A percentile compares a stretch with the other conserved stretches of the same genome.
Conservation (phyloP, 352 stramenopile genomes). For the Blastocystis sp. region DNA sequence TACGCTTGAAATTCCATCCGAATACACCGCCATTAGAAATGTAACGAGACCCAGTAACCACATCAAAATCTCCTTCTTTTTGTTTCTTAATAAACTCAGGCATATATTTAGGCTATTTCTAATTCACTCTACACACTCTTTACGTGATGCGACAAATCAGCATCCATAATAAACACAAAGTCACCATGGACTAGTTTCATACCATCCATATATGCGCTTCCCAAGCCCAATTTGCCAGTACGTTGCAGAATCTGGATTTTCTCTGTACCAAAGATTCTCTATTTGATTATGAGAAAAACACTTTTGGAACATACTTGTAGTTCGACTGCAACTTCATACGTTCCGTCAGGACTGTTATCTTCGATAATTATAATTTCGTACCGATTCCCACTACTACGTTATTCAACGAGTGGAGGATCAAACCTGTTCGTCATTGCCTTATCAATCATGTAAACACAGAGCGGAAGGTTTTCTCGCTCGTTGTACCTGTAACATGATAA, state of each 20-base stretch:
- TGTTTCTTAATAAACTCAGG: slow-evolving; percentile 70
- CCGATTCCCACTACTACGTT: slow-evolving; percentile 70
- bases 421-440: slow-evolving; percentile 83
- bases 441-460: slow-evolving; percentile 92
- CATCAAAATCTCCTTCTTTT: slow-evolving; percentile 71
- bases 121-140: neutral
- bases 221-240: slow-evolving; percentile 87
- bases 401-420: slow-evolving; percentile 42
- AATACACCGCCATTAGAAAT: slow-evolving; percentile 81
- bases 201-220: slow-evolving; percentile 89
- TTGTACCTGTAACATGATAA: slow-evolving; percentile 82
- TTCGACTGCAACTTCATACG: slow-evolving; percentile 83
- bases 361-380: slow-evolving; percentile 97
- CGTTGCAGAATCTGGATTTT: slow-evolving; percentile 85
- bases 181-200: slow-evolving; percentile 79
- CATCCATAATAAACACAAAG: slow-evolving; percentile 95
- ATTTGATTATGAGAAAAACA: slow-evolving; percentile 35
- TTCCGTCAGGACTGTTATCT: slow-evolving; percentile 91
- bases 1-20: slow-evolving; percentile 89
- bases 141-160: slow-evolving; percentile 92
- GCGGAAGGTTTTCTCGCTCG: slow-evolving; percentile 91
- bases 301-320: slow-evolving; percentile 68
- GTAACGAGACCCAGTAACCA: slow-evolving; percentile 93
- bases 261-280: slow-evolving; percentile 81
- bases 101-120: slow-evolving; percentile 86